A percentile compares a stretch with the other conserved stretches of the same genome.
These are phyloP conservation scores for Tuctoria greenei DNA, from an alignment of 176 grass and related monocot species.

Conservation along the genomic window DNA sequence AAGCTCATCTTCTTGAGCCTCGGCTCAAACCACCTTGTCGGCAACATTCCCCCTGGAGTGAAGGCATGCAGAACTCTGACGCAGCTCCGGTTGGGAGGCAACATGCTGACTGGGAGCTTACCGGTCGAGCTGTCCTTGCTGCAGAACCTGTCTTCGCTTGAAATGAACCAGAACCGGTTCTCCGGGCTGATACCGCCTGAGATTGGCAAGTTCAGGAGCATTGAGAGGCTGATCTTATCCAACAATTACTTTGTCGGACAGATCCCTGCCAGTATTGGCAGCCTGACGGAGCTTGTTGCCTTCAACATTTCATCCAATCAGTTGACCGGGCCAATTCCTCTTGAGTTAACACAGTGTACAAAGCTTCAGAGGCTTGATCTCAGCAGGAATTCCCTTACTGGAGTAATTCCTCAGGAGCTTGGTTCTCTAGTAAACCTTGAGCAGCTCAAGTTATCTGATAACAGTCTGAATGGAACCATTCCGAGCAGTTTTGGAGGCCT, in stretches of 20 bases:
- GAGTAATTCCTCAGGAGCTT: slow-evolving; percentile 65
- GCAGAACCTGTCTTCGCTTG: slow-evolving; percentile 70
- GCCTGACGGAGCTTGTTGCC: slow-evolving; percentile 75
- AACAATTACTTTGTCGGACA: slow-evolving; percentile 80
- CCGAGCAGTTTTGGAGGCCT: slow-evolving; percentile 76
- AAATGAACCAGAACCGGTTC: slow-evolving; percentile 92
- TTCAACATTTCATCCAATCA: slow-evolving; percentile 95
- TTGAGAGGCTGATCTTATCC: slow-evolving; percentile 79
- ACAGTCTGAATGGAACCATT: slow-evolving; percentile 74
- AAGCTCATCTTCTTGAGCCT: slow-evolving; percentile 88
- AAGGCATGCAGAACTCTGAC: slow-evolving; percentile 78
- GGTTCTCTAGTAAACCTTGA: slow-evolving; percentile 81
- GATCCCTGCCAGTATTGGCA: slow-evolving; percentile 65
- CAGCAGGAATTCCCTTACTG: slow-evolving; percentile 69
- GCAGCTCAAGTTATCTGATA: slow-evolving; percentile 79
- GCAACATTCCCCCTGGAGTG: slow-evolving; percentile 76
- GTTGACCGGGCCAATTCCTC: slow-evolving; percentile 59
- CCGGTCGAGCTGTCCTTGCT: slow-evolving; percentile 55
- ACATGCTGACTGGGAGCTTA: slow-evolving; percentile 78
- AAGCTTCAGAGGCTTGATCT: slow-evolving; percentile 98
- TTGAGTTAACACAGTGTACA: slow-evolving; percentile 54
- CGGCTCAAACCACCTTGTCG: slow-evolving; percentile 65
- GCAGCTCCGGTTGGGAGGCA: slow-evolving; percentile 66
- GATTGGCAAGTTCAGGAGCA: slow-evolving; percentile 74
- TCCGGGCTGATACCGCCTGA: slow-evolving; percentile 73